phyloP scores from a whole-genome alignment of 2,329 filamentous ascomycete species.

The Sporothrix protearum region DNA sequence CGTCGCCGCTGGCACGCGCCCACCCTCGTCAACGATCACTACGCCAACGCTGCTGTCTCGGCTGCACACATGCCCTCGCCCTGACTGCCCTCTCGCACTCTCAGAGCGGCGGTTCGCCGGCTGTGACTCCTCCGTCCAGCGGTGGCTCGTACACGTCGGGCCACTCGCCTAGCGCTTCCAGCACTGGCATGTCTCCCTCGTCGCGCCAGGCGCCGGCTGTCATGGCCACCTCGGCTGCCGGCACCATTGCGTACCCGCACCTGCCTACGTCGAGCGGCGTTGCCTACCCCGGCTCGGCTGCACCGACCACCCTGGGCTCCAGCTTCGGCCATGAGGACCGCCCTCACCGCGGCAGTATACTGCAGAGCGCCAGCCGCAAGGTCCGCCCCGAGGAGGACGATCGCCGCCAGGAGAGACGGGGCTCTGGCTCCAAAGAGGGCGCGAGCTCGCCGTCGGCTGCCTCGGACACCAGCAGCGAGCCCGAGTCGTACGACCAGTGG shows the following conservation, averaged over 20 bases:
- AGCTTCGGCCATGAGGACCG: constrained; percentile 62
- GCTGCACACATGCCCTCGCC: constrained; percentile 60
- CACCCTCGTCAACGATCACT: constrained; percentile 33
- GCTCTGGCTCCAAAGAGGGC: constrained; percentile 32
- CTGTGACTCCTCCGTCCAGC: constrained; percentile 71
- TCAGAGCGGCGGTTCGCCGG: constrained; percentile 61
- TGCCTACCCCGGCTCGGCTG: constrained; percentile 62
- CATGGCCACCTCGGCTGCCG: constrained; percentile 46
- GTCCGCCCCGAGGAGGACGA: constrained; percentile 31
- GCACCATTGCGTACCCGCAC: constrained; percentile 68
- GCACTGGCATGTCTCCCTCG: constrained; percentile 64
- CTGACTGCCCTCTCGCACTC: constrained; percentile 53
- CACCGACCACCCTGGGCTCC: constrained; percentile 67
- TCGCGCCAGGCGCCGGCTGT: constrained; percentile 49
- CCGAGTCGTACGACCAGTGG: constrained; percentile 62
- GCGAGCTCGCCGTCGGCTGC: constrained; percentile 55
- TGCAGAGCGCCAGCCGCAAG: constrained; percentile 54
- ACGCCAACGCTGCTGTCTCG: constrained; percentile 38
- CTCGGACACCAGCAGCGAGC: constrained; percentile 53
- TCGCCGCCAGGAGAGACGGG: constrained; percentile 43
- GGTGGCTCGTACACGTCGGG: constrained; percentile 73
- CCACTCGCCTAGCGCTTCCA: constrained; percentile 71
- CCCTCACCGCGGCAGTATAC: constrained; percentile 63
- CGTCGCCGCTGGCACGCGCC: constrained; percentile 35
- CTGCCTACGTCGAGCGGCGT: constrained; percentile 60